Conservation (phyloP, 345 rosid species). For the Lumnitzera littorea region DNA sequence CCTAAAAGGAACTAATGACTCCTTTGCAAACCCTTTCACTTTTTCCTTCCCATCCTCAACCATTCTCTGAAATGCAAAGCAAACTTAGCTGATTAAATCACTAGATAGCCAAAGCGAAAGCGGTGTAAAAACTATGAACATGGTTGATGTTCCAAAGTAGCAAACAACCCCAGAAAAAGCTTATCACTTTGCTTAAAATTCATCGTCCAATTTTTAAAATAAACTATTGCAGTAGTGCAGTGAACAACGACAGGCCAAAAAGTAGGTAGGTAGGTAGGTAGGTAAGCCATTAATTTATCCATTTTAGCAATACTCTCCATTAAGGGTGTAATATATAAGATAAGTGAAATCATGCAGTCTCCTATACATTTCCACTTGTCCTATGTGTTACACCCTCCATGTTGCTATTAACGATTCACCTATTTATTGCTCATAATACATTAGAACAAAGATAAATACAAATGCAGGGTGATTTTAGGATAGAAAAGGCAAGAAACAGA, state of each 20-base stretch:
- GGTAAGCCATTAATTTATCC: too few species aligned
- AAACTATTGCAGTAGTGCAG: neutral
- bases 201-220: too few species aligned
- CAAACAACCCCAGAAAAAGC: neutral
- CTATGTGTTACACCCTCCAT: too few species aligned
- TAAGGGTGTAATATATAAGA: too few species aligned
- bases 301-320: too few species aligned
- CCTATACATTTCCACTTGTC: too few species aligned
- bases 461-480: neutral
- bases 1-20: conserved; percentile 51
- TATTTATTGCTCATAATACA: too few species aligned
- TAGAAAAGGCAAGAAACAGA: neutral
- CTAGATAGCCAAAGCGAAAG: too few species aligned
- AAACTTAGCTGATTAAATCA: neutral
- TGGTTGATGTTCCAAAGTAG: neutral
- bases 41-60: conserved; percentile 68
- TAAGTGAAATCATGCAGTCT: too few species aligned
- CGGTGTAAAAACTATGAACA: neutral
- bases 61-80: conserved; percentile 39
- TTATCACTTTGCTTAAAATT: neutral
- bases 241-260: neutral
- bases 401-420: too few species aligned
- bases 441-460: neutral
- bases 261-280: too few species aligned
- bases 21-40: conserved; percentile 59